Evolutionary conservation across 2,329 filamentous ascomycete genomes (phyloP).

Genomic region (Colletotrichum sp.): DNA sequence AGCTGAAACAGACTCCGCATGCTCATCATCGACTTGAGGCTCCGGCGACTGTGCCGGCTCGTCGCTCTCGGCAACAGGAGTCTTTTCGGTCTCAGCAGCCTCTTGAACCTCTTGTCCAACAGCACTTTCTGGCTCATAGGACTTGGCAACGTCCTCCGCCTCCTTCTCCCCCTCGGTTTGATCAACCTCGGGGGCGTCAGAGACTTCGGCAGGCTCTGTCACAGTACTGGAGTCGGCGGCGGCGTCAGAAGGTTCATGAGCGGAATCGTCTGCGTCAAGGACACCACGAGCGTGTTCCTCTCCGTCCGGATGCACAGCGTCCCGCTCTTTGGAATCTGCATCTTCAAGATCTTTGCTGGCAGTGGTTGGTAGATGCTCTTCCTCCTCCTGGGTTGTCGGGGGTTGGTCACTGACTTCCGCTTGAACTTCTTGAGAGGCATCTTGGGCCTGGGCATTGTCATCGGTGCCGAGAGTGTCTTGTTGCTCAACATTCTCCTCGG

Average conservation of each 20-base stretch:
- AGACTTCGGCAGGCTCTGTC: neutral
- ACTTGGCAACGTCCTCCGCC: neutral
- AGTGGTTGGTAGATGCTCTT: slow-evolving; percentile 9
- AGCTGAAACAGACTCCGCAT: neutral
- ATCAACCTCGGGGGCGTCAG: neutral
- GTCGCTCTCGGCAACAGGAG: neutral
- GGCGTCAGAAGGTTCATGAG: slow-evolving; percentile 5
- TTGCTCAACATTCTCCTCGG: neutral
- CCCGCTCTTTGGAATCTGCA: slow-evolving; percentile 12
- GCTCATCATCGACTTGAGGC: neutral
- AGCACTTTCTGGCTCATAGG: neutral
- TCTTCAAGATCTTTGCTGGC: slow-evolving; percentile 13
- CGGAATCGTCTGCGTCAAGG: slow-evolving; percentile 12
- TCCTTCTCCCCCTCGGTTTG: neutral
- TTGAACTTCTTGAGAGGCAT: slow-evolving; percentile 22
- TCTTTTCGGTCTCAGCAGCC: neutral
- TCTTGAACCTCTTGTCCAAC: neutral
- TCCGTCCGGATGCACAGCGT: slow-evolving; percentile 1
- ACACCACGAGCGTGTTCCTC: slow-evolving; percentile 9
- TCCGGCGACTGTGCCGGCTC: neutral
- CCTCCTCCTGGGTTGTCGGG: slow-evolving; percentile 5
- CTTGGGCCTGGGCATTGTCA: slow-evolving; percentile 34
- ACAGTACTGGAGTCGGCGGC: neutral
- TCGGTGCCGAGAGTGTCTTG: neutral
- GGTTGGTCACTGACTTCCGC: slow-evolving; percentile 14